These are phyloP conservation scores for Solanum habrochaites DNA, from an alignment of 257 asterid species.

Conservation along the genomic window DNA sequence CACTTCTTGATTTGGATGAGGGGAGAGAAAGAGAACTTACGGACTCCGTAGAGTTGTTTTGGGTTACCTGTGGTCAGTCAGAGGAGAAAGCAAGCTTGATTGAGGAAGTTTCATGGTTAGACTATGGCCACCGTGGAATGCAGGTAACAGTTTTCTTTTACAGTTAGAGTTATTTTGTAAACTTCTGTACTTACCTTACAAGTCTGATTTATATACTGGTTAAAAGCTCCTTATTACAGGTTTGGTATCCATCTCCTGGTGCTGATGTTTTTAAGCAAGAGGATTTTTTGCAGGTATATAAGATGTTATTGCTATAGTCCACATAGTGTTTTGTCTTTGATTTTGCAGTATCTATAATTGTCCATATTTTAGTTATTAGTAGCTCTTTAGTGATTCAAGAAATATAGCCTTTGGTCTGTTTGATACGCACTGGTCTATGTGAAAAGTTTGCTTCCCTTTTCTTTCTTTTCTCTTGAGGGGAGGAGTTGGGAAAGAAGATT, in stretches of 20 bases:
- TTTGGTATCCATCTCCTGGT: constrained; percentile 99
- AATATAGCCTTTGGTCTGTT: not conserved
- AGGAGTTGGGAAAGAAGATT: not conserved
- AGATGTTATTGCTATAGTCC: not conserved
- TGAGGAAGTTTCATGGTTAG: constrained; percentile 99
- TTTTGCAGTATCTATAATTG: not conserved
- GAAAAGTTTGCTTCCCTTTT: not conserved
- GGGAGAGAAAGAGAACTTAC: constrained; percentile 97
- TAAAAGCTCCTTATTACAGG: constrained; percentile 59
- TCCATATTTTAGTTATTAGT: not conserved
- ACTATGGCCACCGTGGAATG: constrained; percentile 98
- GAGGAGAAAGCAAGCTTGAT: constrained; percentile 91
- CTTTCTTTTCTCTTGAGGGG: not conserved
- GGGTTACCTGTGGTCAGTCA: constrained; percentile 97
- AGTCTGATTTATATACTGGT: constrained; percentile 26
- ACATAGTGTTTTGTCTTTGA: not conserved
- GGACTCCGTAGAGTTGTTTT: constrained; percentile 89
- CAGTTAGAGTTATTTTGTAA: not conserved
- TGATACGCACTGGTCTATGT: not conserved
- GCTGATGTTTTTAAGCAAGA: constrained; percentile 91
- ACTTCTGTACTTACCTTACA: constrained; percentile 9
- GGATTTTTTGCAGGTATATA: constrained; percentile 88
- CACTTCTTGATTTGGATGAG: constrained; percentile 95
- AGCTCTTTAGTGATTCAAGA: not conserved
- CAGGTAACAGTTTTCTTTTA: constrained; percentile 58